Base-by-base conservation (phyloP, 2,329 filamentous ascomycete genomes). In the Penicillium decumbens region DNA sequence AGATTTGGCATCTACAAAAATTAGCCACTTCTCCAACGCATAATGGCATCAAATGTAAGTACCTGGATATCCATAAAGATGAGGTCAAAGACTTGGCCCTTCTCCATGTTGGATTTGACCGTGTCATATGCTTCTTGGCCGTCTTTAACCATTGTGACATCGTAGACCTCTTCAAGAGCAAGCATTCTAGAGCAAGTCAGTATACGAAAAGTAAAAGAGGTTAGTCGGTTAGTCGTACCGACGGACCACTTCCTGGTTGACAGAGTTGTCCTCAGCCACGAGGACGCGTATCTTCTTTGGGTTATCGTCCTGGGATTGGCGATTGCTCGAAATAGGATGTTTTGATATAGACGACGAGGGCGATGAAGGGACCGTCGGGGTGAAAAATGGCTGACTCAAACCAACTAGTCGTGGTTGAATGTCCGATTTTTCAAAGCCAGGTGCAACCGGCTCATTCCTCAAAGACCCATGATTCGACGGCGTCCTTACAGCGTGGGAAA, bases 61-160 rank as follows among this genome's bases (percentile, higher is more conserved):
- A 63, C 61, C 50, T 63, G 89, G 6, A 95, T 86, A 62, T 96
- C 91, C 91, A 95, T 96, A 65, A 95, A 93, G 55, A 96, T 92
- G 24, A 96, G 77, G 59, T 95, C 89, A 65, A 92, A 95, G 2
- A 80, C 80, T 47, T 80, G 77, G 45, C 84, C 80, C 25, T 79
- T 80, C 43, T 84, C 82, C 87, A 95, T 93, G 55, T 84, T 87
- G 13, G 83, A 83, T 65, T 89, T 91, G 57, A 95, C 90, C 25
- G 87, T 77, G 54, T 95, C 89, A 51, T 90, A 88, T 0, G 91
- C 91, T 70, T 95, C 88, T 68, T 95, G 88, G 0, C 87, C 87
- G 61, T 89, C 86, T 65, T 89, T 88, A 45, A 90, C 91, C 43
- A 95, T 85, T 0, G 88, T 92, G 13, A 95, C 89, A 65, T 95